Evolutionary conservation across 768 basidiomycete genomes (phyloP).

Genomic region (Lyophyllum atratum): DNA sequence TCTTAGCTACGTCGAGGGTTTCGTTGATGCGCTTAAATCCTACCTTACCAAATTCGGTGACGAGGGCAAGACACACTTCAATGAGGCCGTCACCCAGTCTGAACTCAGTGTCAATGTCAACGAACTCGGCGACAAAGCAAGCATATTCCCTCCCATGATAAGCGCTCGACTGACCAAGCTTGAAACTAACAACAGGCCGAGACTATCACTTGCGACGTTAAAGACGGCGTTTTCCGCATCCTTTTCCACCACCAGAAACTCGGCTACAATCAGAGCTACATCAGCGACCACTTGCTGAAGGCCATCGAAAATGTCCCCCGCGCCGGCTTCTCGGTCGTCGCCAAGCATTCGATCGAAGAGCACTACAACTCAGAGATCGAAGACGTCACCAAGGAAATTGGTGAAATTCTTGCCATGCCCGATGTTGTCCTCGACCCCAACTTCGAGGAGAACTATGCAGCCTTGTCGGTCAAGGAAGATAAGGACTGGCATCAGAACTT

Average conservation of each 20-base stretch:
- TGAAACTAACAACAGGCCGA: conserved; percentile 20
- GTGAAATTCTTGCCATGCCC: conserved; percentile 28
- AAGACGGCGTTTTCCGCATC: conserved; percentile 41
- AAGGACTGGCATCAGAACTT: conserved; percentile 30
- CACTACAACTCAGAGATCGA: conserved; percentile 33
- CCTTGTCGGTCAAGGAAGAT: conserved; percentile 28
- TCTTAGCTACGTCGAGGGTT: conserved; percentile 37
- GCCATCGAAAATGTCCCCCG: conserved; percentile 35
- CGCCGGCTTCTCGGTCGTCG: conserved; percentile 35
- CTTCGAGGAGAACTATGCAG: conserved; percentile 35
- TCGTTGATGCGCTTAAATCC: conserved; percentile 30
- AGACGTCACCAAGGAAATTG: conserved; percentile 30
- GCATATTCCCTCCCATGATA: not conserved
- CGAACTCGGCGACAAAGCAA: conserved; percentile 29
- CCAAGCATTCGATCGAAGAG: conserved; percentile 34
- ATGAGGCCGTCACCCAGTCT: conserved; percentile 34
- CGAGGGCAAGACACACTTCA: conserved; percentile 38
- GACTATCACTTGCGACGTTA: conserved; percentile 34
- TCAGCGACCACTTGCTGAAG: conserved; percentile 25
- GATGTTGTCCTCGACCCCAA: conserved; percentile 39
- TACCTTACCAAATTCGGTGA: conserved; percentile 35
- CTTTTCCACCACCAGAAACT: conserved; percentile 35
- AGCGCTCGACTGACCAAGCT: not conserved
- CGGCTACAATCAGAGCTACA: conserved; percentile 33
- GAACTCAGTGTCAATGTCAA: conserved; percentile 36